Evolutionary conservation across 2,329 filamentous ascomycete species (phyloP), one percentile per base, ranked within the genome.

Genomic region (Monosporascus sp.): DNA sequence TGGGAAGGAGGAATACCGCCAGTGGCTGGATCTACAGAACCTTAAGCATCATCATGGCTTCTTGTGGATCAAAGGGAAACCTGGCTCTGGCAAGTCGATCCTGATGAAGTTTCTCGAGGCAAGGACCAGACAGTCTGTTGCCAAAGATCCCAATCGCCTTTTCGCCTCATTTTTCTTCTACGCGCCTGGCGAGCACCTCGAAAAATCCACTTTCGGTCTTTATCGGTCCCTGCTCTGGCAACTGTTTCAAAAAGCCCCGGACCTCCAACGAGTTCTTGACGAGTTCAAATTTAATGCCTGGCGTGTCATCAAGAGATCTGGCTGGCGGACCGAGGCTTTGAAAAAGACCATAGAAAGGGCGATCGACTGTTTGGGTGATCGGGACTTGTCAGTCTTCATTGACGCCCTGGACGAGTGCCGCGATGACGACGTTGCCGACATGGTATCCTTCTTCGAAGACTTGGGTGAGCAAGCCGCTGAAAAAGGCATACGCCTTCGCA

Each of bases 201-300:
- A 65, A 41, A 64, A 59, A 17, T 54, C 57, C 8, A 49, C 54
- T 7, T n/a, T 54, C 14, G 63, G 63, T 3, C 56, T 64, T 51
- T 49, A 59, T 14, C 58, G 58, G 2, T 63, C 57, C 1, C 49
- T 64, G 0, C 35, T 59, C 24, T 58, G 56, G 37, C 61, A 65
- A 28, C 46, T 65, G 14, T 17, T 60, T 11, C 47, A 55, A 7
- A 22, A 51, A 44, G 53, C 55, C 18, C 18, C 44, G 8, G 18
- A 7, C 1, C 40, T 52, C 1, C 46, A 37, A n/a, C 47, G 53
- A 26, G 24, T 26, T 26, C 24, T 55, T 37, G 44, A 22, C 15
- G 14, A 37, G 5, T 55, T 45, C 17, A 24, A 45, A 15, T 14
- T 3, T 17, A 47, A 49, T 26, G 49, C 46, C 5, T 37, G 44